Evolutionary conservation across 176 grass and related monocot genomes (phyloP), one percentile per base, ranked within the genome.

Genomic region (Secale cereale): DNA sequence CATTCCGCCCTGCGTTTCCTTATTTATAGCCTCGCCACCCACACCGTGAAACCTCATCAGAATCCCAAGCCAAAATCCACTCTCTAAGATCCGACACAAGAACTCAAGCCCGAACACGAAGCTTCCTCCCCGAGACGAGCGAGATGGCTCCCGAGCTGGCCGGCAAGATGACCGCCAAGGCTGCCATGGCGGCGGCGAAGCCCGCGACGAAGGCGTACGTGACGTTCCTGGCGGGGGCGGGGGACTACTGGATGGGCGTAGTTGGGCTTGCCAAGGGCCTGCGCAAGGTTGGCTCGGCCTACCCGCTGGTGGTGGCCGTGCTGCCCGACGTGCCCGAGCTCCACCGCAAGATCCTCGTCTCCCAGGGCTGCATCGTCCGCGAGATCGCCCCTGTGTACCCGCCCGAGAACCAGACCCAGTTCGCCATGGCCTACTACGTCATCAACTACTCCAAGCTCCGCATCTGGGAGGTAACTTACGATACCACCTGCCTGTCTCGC

Each of bases 371-470:
- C 82, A 77, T 97, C 66, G 75, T 97, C 69, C 92, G 85, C 29
- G 95, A 97, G 88, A 94, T 97, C 84, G 79, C 84, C 29, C 95
- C 95, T 5, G 80, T 97, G 25, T 94, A 97, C 85, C 95, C 95
- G 3, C 95, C 95, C 6, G 86, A 94, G 87, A 94, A 88, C 84
- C 95, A 97, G 74, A 97, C 92, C 13, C 88, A 94, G 88, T 97
- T 94, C 48, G 95, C 95, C 82, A 94, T 92, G 95, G 88, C 95
- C 0, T 97, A 97, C 76, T 97, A 97, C 78, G 92, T 92, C 43
- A 94, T 97, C 84, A 97, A 94, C 79, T 97, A 97, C 82, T 97
- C 95, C 88, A 97, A 97, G 90, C 95, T 97, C 82, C 92, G 92
- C 9, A 94, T 97, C 74, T 97, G 95, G 95, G 92, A 91, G 95